Percentiles rank a stretch among this genome's conserved stretches.
phyloP scores from a whole-genome alignment of 2,329 filamentous ascomycete species.

The Xenosphaeropsis pyriputrescens region DNA sequence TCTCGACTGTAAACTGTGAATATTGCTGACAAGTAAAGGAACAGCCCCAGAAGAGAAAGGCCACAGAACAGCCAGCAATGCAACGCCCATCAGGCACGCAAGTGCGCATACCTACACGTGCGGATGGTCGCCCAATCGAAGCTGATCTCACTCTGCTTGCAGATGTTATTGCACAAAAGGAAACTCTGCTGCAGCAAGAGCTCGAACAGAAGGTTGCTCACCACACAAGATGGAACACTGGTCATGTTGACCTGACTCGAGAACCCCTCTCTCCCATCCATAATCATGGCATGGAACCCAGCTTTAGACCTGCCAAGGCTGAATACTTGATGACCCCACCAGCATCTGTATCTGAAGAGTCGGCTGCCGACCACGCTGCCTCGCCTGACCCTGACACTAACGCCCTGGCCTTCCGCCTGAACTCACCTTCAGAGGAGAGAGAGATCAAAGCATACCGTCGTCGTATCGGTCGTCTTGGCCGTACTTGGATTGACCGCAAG shows the following conservation, averaged over 20 bases:
- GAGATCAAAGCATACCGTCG: conserved; percentile 57
- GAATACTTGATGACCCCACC: conserved; percentile 56
- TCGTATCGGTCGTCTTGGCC: conserved; percentile 70
- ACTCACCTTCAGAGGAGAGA: conserved; percentile 9
- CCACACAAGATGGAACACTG: conserved; percentile 83
- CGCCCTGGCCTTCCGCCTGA: background rate
- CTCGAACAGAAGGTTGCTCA: conserved; percentile 80
- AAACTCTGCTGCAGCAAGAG: conserved; percentile 65
- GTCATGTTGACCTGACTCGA: conserved; percentile 77
- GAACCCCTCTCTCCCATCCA: conserved; percentile 69
- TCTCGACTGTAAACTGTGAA: background rate
- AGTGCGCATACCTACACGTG: conserved; percentile 53
- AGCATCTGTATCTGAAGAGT: conserved; percentile 23
- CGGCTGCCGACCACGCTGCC: conserved; percentile 16
- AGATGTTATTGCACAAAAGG: conserved; percentile 67
- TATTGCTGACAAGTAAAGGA: conserved; percentile 2
- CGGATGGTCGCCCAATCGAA: conserved; percentile 58
- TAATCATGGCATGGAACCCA: conserved; percentile 43
- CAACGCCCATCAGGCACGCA: conserved; percentile 49
- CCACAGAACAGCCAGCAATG: conserved; percentile 35
- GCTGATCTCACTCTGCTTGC: conserved; percentile 65
- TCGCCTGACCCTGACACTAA: conserved; percentile 1
- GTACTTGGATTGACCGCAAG: conserved; percentile 78
- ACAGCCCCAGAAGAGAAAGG: conserved; percentile 59
- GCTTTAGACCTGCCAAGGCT: conserved; percentile 58